Evolutionary conservation across 345 rosid species (phyloP).

Genomic region (Populus ilicifolia): DNA sequence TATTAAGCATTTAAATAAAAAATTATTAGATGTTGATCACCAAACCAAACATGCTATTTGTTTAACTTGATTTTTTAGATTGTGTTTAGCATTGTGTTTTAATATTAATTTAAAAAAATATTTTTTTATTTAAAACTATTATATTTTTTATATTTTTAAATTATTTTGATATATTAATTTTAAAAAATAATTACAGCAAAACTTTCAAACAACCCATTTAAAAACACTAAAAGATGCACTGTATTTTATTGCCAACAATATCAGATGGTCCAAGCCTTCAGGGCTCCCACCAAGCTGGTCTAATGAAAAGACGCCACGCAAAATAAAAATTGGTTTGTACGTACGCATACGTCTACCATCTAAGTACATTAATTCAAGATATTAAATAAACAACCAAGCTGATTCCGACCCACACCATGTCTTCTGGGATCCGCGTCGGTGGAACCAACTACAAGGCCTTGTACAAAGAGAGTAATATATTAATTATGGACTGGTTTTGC

Average conservation of each 20-base stretch:
- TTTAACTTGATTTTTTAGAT: constrained; percentile 15
- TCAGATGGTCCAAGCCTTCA: constrained; percentile 20
- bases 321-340: constrained; percentile 1
- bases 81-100: neutral
- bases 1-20: neutral
- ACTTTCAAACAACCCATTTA: no score
- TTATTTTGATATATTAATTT: no score
- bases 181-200: no score
- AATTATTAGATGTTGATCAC: constrained; percentile 17
- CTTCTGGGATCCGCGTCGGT: constrained; percentile 30
- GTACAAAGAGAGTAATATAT: neutral
- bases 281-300: constrained; percentile 31
- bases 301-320: constrained; percentile 32
- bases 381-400: constrained; percentile 14
- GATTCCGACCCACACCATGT: constrained; percentile 23
- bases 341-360: no score
- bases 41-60: constrained; percentile 20
- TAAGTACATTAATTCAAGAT: neutral
- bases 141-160: no score
- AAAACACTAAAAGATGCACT: neutral
- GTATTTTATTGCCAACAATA: neutral
- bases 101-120: no score
- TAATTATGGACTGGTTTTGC: neutral
- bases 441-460: neutral
- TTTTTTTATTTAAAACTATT: no score